Conservation (phyloP, 1,139 yeast species). For the Zygoascus sp. region DNA sequence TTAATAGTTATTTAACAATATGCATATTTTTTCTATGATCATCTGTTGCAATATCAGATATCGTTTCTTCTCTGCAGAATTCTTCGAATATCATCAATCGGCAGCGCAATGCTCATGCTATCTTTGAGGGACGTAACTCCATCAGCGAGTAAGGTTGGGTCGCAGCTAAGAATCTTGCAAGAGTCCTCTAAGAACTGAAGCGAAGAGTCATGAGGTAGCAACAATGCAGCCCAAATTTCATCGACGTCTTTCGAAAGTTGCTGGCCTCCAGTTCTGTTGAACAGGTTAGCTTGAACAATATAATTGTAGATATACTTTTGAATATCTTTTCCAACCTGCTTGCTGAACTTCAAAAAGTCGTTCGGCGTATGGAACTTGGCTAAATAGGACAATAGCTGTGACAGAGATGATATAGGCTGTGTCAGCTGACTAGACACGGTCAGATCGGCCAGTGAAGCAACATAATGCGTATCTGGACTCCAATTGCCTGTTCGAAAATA, state of each 20-base stretch:
- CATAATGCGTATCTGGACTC: constrained; percentile 19
- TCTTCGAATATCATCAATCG: constrained; percentile 20
- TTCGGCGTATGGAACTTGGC: constrained; percentile 34
- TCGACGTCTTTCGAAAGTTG: constrained; percentile 55
- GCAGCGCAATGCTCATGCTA: constrained; percentile 12
- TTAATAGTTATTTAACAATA: constrained; percentile 1
- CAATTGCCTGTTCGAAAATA: constrained; percentile 43
- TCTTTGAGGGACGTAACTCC: constrained; percentile 11
- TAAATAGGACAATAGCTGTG: constrained; percentile 39
- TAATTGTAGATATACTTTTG: constrained; percentile 52
- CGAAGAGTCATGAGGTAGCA: constrained; percentile 31
- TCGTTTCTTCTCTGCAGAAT: constrained; percentile 16
- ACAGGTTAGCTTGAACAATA: constrained; percentile 60
- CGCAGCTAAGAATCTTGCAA: constrained; percentile 18
- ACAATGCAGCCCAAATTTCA: constrained; percentile 37
- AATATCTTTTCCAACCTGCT: constrained; percentile 43
- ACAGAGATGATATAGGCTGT: constrained; percentile 37
- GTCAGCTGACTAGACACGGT: constrained; percentile 37
- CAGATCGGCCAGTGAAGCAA: constrained; percentile 16
- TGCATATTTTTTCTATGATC: neutral
- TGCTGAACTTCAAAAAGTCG: constrained; percentile 27
- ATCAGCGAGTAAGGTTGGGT: neutral
- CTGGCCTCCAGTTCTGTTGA: constrained; percentile 50
- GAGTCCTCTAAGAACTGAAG: constrained; percentile 24
- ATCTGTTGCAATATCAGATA: neutral